Base-by-base conservation (phyloP, 441 rosid genomes). In the Rhodomyrtus psidioides region DNA sequence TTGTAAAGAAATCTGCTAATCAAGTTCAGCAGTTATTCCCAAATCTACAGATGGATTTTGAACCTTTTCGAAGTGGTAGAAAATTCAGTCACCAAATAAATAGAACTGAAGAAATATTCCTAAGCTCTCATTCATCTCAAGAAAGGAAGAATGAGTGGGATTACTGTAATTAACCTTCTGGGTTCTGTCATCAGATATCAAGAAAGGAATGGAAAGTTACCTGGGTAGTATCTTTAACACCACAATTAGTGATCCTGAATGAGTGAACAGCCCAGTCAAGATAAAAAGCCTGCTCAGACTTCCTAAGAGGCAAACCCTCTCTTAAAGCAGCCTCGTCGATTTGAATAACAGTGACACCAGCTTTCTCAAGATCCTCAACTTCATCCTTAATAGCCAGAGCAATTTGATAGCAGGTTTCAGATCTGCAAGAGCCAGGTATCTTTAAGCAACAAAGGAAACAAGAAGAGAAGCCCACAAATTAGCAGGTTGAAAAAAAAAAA, bases 231-330 rank as follows among this genome's bases (percentile, higher is more conserved):
- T 97, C 99, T 87, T 90, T 79, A 57, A 96, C 96, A 34, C 99
- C 99, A 53, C 88, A 85, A 88, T 97, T 97, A 82, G 99, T 96
- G 92, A 97, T 97, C 90, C 99, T 92, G 93, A 97, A 97, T 83
- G 99, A 96, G 92, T 96, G 99, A 70, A 97, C 99, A 8, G 99
- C 99, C 99, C 99, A 97, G 58, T 96, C 95, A 90, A 96, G 92
- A 93, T 97, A 97, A 94, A 94, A 96, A 87, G 96, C 94, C 85
- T 96, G 99, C 87, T 97, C 99, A 0, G 98, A 94, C 88, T 97
- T 97, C 96, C 99, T 94, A 17, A 95, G 95, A 87, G 99, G 99
- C 89, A 97, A 88, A 23, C 98, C 99, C 88, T 95, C 98, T 91
- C 99, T 94, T 92, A 94, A 87, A 6, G 99, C 99, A 86, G 99